phyloP scores from a whole-genome alignment of 352 stramenopile genomes.

The Phytophthora agathidicida region DNA sequence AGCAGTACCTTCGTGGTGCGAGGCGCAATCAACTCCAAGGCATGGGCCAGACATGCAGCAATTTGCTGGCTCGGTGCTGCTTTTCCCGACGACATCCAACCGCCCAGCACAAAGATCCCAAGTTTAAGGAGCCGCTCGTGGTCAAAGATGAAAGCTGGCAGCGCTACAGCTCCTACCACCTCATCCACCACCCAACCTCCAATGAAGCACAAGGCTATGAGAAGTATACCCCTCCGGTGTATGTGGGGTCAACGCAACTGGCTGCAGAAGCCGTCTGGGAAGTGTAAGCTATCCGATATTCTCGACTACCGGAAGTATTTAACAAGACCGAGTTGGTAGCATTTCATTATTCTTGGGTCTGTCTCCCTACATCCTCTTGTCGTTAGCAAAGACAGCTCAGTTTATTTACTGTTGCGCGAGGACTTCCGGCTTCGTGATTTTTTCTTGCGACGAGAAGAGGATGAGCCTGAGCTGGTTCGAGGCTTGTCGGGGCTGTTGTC shows the following conservation, averaged over 20 bases:
- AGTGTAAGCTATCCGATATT: constrained; percentile 54
- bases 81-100: constrained; percentile 18
- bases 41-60: constrained; percentile 36
- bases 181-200: constrained; percentile 57
- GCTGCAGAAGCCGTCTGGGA: constrained; percentile 77
- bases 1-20: too few species aligned
- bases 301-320: constrained; percentile 8
- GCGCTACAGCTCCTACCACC: constrained; percentile 77
- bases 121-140: constrained; percentile 61
- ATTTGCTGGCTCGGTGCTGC: constrained; percentile 18
- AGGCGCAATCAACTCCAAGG: too few species aligned
- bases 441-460: constrained; percentile 29
- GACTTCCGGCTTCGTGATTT: constrained; percentile 29
- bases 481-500: constrained; percentile 4
- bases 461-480: constrained; percentile 8
- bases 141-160: constrained; percentile 88
- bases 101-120: constrained; percentile 10
- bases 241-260: constrained; percentile 47
- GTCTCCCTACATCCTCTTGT: too few species aligned
- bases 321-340: too few species aligned
- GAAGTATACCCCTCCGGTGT: constrained; percentile 57
- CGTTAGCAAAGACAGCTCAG: too few species aligned
- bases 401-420: constrained; percentile 13
- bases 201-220: constrained; percentile 29
- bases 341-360: constrained; percentile 10